Conservation (phyloP, 805 yeast genomes). For the Wickerhamiella azymoides region DNA sequence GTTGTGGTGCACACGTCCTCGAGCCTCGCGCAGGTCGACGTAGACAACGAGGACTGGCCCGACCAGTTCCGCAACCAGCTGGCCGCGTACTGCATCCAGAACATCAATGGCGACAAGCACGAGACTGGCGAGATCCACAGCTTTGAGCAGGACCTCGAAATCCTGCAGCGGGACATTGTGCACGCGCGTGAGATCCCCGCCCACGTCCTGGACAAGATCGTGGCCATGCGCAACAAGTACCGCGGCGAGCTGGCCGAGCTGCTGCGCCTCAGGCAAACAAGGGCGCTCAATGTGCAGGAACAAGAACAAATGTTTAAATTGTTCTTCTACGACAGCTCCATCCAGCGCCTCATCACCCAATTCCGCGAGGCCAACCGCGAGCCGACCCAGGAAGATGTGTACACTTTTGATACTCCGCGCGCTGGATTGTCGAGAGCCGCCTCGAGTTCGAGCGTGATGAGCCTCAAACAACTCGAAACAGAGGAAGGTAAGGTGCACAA, state of each 20-base stretch:
- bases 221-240: constrained; percentile 13
- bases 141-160: constrained; percentile 9
- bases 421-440: constrained; percentile 20
- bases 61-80: constrained; percentile 52
- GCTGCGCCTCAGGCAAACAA: constrained; percentile 11
- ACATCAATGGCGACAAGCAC: constrained; percentile 33
- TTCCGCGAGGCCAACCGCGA: background rate
- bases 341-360: constrained; percentile 16
- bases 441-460: constrained; percentile 25
- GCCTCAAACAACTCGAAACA: constrained; percentile 48
- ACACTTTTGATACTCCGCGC: constrained; percentile 15
- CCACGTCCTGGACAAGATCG: constrained; percentile 12
- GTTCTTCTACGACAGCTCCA: constrained; percentile 15
- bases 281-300: constrained; percentile 16
- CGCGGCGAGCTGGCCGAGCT: constrained; percentile 15
- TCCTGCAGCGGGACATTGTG: background rate
- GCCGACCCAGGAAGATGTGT: constrained; percentile 10
- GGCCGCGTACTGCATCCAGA: constrained; percentile 68
- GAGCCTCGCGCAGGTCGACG: constrained; percentile 52
- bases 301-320: constrained; percentile 17
- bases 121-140: constrained; percentile 11
- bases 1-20: constrained; percentile 54
- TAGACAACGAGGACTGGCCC: constrained; percentile 50
- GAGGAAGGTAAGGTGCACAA: constrained; percentile 89
- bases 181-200: background rate